Conservation (phyloP, 1,139 yeast species). For the Blastobotrys arbuscula region DNA sequence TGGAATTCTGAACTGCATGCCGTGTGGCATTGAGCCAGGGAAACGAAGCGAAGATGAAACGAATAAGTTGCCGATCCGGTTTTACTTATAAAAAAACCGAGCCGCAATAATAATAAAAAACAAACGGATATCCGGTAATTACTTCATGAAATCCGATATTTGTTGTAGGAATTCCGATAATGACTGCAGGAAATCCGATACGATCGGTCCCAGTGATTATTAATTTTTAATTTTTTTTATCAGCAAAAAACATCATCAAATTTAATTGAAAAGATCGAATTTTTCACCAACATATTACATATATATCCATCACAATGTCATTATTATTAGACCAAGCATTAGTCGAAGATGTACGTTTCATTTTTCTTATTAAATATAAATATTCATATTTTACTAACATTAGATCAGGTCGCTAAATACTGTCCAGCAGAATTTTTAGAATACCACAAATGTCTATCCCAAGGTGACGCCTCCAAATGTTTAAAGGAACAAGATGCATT, state of each 20-base stretch:
- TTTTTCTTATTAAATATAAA: neutral
- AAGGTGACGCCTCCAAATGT: slow-evolving; percentile 46
- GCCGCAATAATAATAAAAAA: no score
- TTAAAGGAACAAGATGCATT: slow-evolving; percentile 45
- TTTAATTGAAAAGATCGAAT: no score
- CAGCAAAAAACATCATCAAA: neutral
- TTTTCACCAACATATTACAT: neutral
- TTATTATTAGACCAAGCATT: slow-evolving; percentile 48
- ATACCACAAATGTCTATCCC: slow-evolving; percentile 60
- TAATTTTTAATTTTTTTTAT: no score
- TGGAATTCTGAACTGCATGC: no score
- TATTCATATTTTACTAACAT: neutral
- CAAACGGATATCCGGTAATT: no score
- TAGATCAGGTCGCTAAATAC: slow-evolving; percentile 48
- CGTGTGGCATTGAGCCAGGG: no score
- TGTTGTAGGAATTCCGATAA: no score
- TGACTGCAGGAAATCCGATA: neutral
- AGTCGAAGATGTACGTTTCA: slow-evolving; percentile 42
- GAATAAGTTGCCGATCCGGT: no score
- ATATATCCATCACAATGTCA: slow-evolving; percentile 31
- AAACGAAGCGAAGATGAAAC: no score
- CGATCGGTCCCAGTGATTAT: no score
- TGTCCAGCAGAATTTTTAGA: slow-evolving; percentile 62
- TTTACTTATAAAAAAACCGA: no score
- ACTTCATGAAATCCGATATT: no score